Base-by-base conservation (phyloP, 2,329 filamentous ascomycete species). In the Chaetomium sp. region DNA sequence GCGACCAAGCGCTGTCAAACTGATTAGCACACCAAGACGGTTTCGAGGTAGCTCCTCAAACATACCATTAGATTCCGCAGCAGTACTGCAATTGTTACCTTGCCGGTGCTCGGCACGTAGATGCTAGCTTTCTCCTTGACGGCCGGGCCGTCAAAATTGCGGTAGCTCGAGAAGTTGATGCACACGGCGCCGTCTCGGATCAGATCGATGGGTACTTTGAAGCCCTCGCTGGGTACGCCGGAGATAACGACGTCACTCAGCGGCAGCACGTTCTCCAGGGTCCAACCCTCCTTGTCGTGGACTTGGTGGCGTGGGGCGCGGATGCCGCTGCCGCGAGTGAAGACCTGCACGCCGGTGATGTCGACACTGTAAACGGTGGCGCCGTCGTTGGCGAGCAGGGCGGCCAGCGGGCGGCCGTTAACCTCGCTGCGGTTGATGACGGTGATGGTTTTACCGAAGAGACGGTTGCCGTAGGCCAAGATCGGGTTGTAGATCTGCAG, bases 381-480 rank as follows among this genome's bases (percentile, higher is more conserved):
- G 63, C 95, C 95, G 74, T 99, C 95, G 75, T 99, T 99, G 65
- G 95, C 95, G 50, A 99, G 84, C 67, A 99, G 83, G 16, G 95
- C 95, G 5, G 95, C 95, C 42, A 99, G 83, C 16, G 95, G 95
- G 29, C 95, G 85, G 49, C 95, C 95, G 60, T 98, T 96, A 69
- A 98, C 95, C 80, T 99, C 95, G 65, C 90, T 95, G 63, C 95
- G 86, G 80, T 99, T 99, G 76, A 98, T 94, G 64, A 99, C 92
- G 35, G 94, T 97, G 70, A 99, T 92, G 1, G 92, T 96, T 78
- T 93, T 92, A 31, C 95, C 95, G 74, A 94, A 96, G 9, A 99
- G 83, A 45, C 95, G 86, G 82, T 98, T 97, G 4, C 95, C 95
- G 70, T 95, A 92, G 23, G 93, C 91, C 57, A 99, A 83, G 71